Evolutionary conservation across 208 protist species (phyloP).

Genomic region (Porcisia hertigi): DNA sequence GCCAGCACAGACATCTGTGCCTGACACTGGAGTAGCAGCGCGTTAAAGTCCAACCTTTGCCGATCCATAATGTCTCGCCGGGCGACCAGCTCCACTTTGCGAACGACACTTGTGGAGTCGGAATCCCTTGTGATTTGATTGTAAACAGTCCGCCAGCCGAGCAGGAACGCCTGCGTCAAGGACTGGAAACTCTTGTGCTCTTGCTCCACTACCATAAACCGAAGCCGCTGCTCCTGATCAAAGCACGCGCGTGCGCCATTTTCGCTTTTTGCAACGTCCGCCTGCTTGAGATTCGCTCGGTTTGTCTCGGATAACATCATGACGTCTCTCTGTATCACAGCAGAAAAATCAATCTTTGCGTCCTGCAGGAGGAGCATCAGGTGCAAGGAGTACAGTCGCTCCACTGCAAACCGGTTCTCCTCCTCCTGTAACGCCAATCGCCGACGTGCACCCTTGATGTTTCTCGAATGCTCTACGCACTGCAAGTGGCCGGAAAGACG

Average conservation of each 20-base stretch:
- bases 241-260: constrained; percentile 11
- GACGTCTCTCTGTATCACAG: constrained; percentile 29
- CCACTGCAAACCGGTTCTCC: constrained; percentile 11
- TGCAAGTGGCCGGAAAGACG: constrained; percentile 19
- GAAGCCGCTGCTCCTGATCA: constrained; percentile 45
- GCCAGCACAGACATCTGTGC: constrained; percentile 5
- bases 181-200: constrained; percentile 43
- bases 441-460: constrained; percentile 8
- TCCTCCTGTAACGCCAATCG: constrained; percentile 23
- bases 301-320: constrained; percentile 9
- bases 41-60: constrained; percentile 42
- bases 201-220: constrained; percentile 45
- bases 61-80: constrained; percentile 57
- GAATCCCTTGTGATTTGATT: constrained; percentile 33
- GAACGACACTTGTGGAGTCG: constrained; percentile 38
- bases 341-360: constrained; percentile 15
- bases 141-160: constrained; percentile 61
- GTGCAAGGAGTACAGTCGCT: constrained; percentile 24
- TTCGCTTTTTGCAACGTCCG: constrained; percentile 9
- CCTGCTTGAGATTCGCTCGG: constrained; percentile 11
- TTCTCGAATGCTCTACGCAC: constrained; percentile 16
- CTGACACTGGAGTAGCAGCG: constrained; percentile 27
- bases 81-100: constrained; percentile 60
- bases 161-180: constrained; percentile 39
- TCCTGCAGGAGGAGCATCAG: constrained; percentile 19